Evolutionary conservation across 495 filamentous ascomycete genomes (phyloP), one percentile per base, ranked within the genome.

Genomic region (Aspergillus indologenus): DNA sequence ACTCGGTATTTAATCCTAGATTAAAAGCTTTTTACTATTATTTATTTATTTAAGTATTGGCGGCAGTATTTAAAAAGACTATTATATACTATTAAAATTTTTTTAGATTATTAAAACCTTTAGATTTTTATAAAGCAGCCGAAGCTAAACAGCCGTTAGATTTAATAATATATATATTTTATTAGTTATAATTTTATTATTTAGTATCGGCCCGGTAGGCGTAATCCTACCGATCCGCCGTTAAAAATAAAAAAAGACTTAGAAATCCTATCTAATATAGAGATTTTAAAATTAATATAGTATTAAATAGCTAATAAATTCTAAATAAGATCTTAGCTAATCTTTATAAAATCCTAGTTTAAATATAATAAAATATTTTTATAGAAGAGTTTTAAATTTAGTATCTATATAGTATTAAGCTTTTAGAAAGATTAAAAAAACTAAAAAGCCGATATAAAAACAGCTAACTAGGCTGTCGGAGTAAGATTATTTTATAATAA

Each of bases 1-100:
- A 22, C 21, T 20, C 21, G 45, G 14, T 54, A 54, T 45, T n/a
- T 29, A 24, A 48, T 3, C 40, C 19, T 19, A 31, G 43, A 56
- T 56, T 24, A 56, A 31, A 22, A 56, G 12, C 17, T 56, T 17
- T 31, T 56, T 24, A 26, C 17, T 56, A 56, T 56, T 46, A 46
- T 57, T 29, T 57, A 57, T 5, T 43, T 17, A 19, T 40, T 29
- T 22, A 34, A 45, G 44, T n/a, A 40, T 20, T 58, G 15, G 17
- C n/a, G n/a, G 1, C 9, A 50, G 12, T 50, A 50, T 50, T 12
- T 50, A 7, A 29, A 50, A 50, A 15, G n/a, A 3, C 17, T 26
- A 29, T 48, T 23, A 22, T 12, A 48, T n/a, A 15, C 23, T 3
- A 48, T 48, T 48, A 22, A 48, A 22, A 24, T 48, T 22, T 24